Evolutionary conservation across 352 stramenopile species (phyloP), one percentile per base, ranked within the genome.

Genomic region (Phytophthora chlamydospora): DNA sequence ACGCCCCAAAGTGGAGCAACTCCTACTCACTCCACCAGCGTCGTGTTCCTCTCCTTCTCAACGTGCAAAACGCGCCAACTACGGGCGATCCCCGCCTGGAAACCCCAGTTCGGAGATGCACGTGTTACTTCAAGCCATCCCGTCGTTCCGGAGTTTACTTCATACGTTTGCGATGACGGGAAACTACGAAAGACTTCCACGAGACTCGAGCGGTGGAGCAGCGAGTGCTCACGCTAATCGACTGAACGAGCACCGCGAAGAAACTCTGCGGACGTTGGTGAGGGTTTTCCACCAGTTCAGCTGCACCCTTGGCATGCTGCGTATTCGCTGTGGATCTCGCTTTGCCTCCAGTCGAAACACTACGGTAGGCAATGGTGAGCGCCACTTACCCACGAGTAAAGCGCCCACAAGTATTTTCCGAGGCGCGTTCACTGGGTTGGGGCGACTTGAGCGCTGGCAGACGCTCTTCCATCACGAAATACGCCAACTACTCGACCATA

Each of bases 401-500:
- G 27, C 33, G 1, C 7, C 55, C 11, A 14, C 17, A 35, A 24
- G 14, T 13, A 5, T 38, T 40, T 8, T 17, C 11, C 39, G 46
- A 27, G 39, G 10, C 7, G n/a, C 8, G 12, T 19, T 54, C 39
- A 27, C 48, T 1, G 62, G 62, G 4, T 38, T 72, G 13, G 17
- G 34, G 24, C 44, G 58, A 21, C 58, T 80, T 16, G 62, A 75
- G 45, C 54, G 59, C 9, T 81, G 69, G 73, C 73, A 81, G 32
- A 38, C 31, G 8, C 62, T 58, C 11, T 78, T 58, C 11, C 69
- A 81, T 36, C 27, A 62, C 24, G 58, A 70, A 48, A 67, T 81
- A 6, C 54, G 60, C 12, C 59, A 65, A 32, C 50, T 74, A 43
- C 54, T 70, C 1, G 60, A 72, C n/a, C 42, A 64, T n/a, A 29